Conservation (phyloP, 2,329 filamentous ascomycete genomes). For the Colletotrichum godetiae region DNA sequence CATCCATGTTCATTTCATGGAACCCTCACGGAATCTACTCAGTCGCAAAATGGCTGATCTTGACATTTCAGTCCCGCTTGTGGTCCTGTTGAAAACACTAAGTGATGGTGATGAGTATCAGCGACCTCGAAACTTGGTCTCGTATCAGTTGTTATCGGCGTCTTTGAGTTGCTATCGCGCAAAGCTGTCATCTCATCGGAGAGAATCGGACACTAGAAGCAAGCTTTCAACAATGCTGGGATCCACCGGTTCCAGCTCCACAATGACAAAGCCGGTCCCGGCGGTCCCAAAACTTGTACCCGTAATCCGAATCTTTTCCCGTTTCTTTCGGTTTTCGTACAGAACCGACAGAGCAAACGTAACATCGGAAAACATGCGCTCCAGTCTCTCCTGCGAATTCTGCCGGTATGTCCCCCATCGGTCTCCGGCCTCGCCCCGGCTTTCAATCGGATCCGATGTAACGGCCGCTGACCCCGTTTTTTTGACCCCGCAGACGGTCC, state of each 20-base stretch:
- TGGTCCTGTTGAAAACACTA: not conserved
- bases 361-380: conserved; percentile 41
- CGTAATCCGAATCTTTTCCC: conserved; percentile 23
- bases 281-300: conserved; percentile 1
- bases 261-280: conserved; percentile 12
- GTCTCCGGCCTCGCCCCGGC: not conserved
- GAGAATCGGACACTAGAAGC: conserved; percentile 4
- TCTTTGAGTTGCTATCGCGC: not conserved
- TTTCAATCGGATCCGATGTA: conserved; percentile 1
- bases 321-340: conserved; percentile 25
- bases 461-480: conserved; percentile 13
- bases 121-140: not conserved
- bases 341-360: conserved; percentile 10
- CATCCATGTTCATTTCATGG: not conserved
- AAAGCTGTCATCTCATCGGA: not conserved
- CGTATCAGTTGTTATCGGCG: not conserved
- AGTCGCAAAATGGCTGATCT: not conserved
- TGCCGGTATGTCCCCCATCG: conserved; percentile 43
- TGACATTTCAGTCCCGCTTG: not conserved
- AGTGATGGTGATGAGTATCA: not conserved
- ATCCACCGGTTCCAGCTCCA: conserved; percentile 20
- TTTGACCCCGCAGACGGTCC: conserved; percentile 41
- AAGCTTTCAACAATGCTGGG: not conserved
- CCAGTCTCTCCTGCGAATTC: conserved; percentile 48
- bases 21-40: not conserved